Conservation (phyloP, 163 green algal species). For the Coccomyxa subellipsoidea region DNA sequence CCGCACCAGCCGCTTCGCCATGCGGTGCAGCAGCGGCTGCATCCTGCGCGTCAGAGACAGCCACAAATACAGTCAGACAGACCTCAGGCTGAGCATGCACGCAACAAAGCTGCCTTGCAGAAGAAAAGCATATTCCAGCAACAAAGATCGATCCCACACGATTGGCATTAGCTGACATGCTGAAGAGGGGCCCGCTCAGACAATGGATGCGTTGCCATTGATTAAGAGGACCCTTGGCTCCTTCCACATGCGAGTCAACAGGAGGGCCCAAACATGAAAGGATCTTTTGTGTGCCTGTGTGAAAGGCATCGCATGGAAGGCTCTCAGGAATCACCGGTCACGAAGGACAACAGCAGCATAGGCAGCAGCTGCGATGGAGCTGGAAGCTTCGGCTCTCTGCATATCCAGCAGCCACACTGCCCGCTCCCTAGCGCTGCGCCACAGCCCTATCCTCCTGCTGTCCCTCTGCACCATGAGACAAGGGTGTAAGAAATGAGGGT, state of each 20-base stretch:
- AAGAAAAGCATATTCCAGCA: too few relatives aligned
- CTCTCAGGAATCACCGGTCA: slow-evolving; percentile 29
- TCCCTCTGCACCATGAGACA: neutral
- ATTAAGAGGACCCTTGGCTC: too few relatives aligned
- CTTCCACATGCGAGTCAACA: too few relatives aligned
- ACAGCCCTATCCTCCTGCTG: slow-evolving; percentile 13
- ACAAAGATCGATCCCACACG: too few relatives aligned
- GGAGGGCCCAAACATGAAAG: too few relatives aligned
- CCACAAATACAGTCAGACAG: too few relatives aligned
- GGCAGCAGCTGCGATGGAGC: slow-evolving; percentile 4
- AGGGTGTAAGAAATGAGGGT: neutral
- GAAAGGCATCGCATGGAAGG: neutral
- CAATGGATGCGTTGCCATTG: too few relatives aligned
- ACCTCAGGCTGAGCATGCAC: neutral
- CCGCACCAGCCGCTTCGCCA: slow-evolving; percentile 1
- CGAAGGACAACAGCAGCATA: slow-evolving; percentile 17
- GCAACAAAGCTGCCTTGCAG: too few relatives aligned
- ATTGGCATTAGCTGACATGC: too few relatives aligned
- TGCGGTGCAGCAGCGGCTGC: slow-evolving; percentile 19
- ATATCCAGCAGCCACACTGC: slow-evolving; percentile 21
- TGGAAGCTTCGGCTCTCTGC: neutral
- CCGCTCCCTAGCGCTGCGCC: slow-evolving; percentile 16
- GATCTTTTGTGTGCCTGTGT: too few relatives aligned
- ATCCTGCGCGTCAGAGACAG: neutral
- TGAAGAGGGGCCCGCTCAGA: too few relatives aligned